A percentile compares a stretch with the other conserved stretches of the same genome.
Evolutionary conservation across 2,329 filamentous ascomycete species (phyloP).

Genomic region (Monilinia vaccinii-corymbosi): DNA sequence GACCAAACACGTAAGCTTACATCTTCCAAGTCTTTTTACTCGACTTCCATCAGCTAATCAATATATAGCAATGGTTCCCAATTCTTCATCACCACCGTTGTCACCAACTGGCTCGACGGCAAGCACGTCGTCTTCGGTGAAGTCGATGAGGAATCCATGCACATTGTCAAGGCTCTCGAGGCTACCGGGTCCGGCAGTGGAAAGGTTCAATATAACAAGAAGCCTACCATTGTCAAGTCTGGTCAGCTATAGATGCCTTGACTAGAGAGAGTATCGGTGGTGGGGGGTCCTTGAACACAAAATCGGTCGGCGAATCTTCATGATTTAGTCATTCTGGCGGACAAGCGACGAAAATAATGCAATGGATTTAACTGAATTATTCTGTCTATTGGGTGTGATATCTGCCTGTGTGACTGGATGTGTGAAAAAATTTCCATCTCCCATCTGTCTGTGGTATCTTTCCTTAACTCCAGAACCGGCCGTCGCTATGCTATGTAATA

Average conservation of each 20-base stretch:
- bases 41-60: conserved; percentile 38
- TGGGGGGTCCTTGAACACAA: conserved; percentile 10
- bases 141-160: conserved; percentile 40
- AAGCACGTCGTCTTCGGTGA: conserved; percentile 95
- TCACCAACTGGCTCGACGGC: conserved; percentile 87
- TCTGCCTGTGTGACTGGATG: background rate
- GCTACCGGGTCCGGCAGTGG: conserved; percentile 48
- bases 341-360: conserved; percentile 9
- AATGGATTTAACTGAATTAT: conserved; percentile 10
- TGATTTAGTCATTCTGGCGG: conserved; percentile 8
- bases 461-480: conserved; percentile 23
- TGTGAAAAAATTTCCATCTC: background rate
- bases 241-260: conserved; percentile 29
- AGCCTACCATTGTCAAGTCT: conserved; percentile 47
- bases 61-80: conserved; percentile 85
- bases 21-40: conserved; percentile 50
- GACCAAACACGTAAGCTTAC: conserved; percentile 76
- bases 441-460: conserved; percentile 24
- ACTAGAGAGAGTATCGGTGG: conserved; percentile 31
- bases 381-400: background rate
- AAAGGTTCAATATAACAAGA: conserved; percentile 45
- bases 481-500: conserved; percentile 27
- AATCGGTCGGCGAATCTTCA: conserved; percentile 8
- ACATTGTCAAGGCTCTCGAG: conserved; percentile 53
- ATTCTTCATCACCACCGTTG: conserved; percentile 94